Evolutionary conservation across 2,329 filamentous ascomycete species (phyloP).

Genomic region (Sarocladiaceae sp.): DNA sequence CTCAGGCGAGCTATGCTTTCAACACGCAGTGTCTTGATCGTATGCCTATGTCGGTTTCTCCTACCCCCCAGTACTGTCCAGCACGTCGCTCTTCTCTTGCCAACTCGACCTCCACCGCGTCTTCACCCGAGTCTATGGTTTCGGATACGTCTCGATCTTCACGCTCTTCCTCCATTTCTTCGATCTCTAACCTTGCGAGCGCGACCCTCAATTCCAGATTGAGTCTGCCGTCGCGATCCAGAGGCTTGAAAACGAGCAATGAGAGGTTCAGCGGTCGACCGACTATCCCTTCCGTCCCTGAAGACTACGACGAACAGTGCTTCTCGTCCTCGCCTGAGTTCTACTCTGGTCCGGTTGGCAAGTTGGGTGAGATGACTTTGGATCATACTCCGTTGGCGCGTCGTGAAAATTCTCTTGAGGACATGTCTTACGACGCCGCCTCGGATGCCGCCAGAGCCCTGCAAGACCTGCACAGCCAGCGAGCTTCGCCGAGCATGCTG

Average conservation of each 20-base stretch:
- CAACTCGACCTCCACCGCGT: conserved; percentile 58
- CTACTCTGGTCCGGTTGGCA: conserved; percentile 49
- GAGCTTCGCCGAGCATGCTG: conserved; percentile 23
- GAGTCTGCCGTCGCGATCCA: conserved; percentile 61
- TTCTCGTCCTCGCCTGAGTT: conserved; percentile 54
- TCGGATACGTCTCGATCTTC: conserved; percentile 59
- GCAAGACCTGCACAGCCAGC: conserved; percentile 56
- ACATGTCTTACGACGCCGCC: conserved; percentile 35
- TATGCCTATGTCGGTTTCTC: conserved; percentile 42
- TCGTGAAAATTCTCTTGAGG: conserved; percentile 43
- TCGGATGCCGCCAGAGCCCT: conserved; percentile 54
- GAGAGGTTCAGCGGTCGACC: conserved; percentile 51
- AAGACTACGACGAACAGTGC: conserved; percentile 48
- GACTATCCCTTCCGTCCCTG: conserved; percentile 52
- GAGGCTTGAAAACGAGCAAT: conserved; percentile 53
- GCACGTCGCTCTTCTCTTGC: conserved; percentile 59
- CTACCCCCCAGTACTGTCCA: conserved; percentile 48
- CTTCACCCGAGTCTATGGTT: conserved; percentile 64
- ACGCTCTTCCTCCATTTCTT: conserved; percentile 62
- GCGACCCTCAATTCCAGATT: conserved; percentile 49
- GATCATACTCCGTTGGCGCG: conserved; percentile 40
- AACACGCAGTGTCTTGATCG: conserved; percentile 48
- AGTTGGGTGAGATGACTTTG: conserved; percentile 45
- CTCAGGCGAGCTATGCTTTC: conserved; percentile 44
- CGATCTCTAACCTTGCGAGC: conserved; percentile 55